These are phyloP conservation scores for Pythium rishiriense DNA, from an alignment of 352 stramenopile genomes.

Conservation along the genomic window DNA sequence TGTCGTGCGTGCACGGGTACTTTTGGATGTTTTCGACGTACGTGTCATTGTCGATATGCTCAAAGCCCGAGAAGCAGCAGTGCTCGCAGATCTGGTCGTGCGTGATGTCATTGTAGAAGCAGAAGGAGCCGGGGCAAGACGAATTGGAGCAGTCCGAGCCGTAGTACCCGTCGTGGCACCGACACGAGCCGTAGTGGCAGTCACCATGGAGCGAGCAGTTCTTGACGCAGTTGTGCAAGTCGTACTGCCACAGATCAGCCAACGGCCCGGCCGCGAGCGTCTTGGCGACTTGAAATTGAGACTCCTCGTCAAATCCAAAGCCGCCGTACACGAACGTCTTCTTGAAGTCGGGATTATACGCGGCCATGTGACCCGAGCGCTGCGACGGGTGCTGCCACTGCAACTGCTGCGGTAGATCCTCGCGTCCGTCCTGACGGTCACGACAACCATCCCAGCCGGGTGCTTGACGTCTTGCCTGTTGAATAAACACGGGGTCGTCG, in stretches of 20 bases:
- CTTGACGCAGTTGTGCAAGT: constrained; percentile 88
- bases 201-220: constrained; percentile 93
- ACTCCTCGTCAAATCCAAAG: constrained; percentile 69
- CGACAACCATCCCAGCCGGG: constrained; percentile 96
- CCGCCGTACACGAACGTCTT: constrained; percentile 92
- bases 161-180: constrained; percentile 95
- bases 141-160: constrained; percentile 96
- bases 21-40: constrained; percentile 93
- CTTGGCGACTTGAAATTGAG: constrained; percentile 53
- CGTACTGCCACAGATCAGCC: constrained; percentile 91
- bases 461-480: constrained; percentile 87
- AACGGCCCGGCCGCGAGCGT: constrained; percentile 64
- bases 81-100: constrained; percentile 90
- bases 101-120: constrained; percentile 87
- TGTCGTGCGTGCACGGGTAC: constrained; percentile 76
- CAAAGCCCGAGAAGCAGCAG: constrained; percentile 91
- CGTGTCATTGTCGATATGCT: constrained; percentile 85
- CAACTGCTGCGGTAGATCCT: constrained; percentile 58
- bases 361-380: constrained; percentile 79
- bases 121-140: constrained; percentile 93
- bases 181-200: constrained; percentile 92
- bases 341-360: constrained; percentile 69
- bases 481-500: constrained; percentile 73
- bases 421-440: constrained; percentile 73
- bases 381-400: constrained; percentile 88